phyloP scores from a whole-genome alignment of 805 yeast genomes.

The Candida chilensis region DNA sequence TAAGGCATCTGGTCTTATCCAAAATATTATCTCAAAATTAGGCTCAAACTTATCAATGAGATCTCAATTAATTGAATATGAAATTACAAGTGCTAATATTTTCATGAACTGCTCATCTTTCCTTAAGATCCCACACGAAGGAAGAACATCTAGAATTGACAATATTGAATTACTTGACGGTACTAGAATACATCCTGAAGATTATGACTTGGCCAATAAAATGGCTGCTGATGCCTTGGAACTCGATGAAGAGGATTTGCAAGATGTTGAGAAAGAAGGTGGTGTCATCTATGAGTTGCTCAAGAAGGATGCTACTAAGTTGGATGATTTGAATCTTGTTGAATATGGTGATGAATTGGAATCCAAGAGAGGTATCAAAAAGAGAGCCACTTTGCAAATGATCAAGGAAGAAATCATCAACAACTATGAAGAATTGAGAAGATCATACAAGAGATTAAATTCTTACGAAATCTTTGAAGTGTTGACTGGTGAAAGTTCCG shows the following conservation, averaged over 20 bases:
- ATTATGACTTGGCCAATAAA: slow-evolving; percentile 89
- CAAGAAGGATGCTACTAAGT: slow-evolving; percentile 61
- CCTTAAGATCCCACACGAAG: slow-evolving; percentile 65
- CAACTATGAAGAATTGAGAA: slow-evolving; percentile 81
- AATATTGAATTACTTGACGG: slow-evolving; percentile 81
- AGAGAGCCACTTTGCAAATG: slow-evolving; percentile 72
- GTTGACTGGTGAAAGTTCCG: slow-evolving; percentile 79
- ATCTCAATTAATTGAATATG: slow-evolving; percentile 76
- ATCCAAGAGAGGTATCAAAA: slow-evolving; percentile 58
- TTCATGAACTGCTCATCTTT: slow-evolving; percentile 92
- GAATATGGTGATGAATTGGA: slow-evolving; percentile 90
- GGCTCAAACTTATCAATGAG: slow-evolving; percentile 60
- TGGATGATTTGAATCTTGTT: slow-evolving; percentile 81
- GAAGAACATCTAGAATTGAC: slow-evolving; percentile 47
- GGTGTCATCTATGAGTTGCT: slow-evolving; percentile 71
- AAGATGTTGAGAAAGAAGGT: slow-evolving; percentile 71
- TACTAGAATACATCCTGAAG: slow-evolving; percentile 96
- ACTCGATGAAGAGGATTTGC: slow-evolving; percentile 87
- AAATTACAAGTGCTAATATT: slow-evolving; percentile 67
- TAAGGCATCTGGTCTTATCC: slow-evolving; percentile 80
- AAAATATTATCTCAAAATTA: slow-evolving; percentile 58
- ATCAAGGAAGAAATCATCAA: slow-evolving; percentile 81
- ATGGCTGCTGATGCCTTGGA: slow-evolving; percentile 98
- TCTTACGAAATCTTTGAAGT: slow-evolving; percentile 74
- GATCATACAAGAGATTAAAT: slow-evolving; percentile 54